These are phyloP conservation scores for Skeletonema potamos DNA, from an alignment of 108 stramenopile genomes.

Conservation along the genomic window DNA sequence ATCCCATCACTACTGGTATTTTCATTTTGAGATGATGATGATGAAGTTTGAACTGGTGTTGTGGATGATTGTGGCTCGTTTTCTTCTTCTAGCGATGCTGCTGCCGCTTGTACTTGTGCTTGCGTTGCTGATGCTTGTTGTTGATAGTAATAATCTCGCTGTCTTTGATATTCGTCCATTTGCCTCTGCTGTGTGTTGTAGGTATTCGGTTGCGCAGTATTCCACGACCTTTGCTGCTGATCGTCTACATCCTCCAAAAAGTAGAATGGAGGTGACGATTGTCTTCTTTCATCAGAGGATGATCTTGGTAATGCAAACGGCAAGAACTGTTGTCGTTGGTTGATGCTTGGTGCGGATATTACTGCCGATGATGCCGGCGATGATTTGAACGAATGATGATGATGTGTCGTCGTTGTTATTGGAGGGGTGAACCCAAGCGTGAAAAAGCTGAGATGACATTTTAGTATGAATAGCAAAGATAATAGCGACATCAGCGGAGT, in stretches of 20 bases:
- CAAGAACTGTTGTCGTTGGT: neutral
- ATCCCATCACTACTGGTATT: conserved; percentile 11
- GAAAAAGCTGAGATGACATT: neutral
- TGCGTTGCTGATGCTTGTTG: neutral
- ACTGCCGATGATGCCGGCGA: neutral
- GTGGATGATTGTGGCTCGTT: neutral
- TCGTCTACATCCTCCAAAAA: neutral
- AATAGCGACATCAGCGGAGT: neutral
- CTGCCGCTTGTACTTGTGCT: neutral
- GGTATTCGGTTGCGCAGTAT: neutral
- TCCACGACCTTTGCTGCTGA: neutral
- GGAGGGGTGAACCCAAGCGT: neutral
- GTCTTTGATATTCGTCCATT: neutral
- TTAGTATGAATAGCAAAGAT: conserved; percentile 1
- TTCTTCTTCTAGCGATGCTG: no score
- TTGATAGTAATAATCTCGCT: conserved; percentile 1
- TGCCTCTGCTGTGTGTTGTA: neutral
- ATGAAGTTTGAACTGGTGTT: neutral
- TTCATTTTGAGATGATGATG: neutral
- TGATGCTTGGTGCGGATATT: neutral
- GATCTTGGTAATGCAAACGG: neutral
- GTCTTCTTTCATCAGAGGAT: neutral
- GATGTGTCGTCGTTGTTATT: no score
- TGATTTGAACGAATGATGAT: neutral
- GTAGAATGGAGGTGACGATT: neutral